These are phyloP conservation scores for Candida sanyiensis DNA, from an alignment of 805 yeast species.

Conservation along the genomic window DNA sequence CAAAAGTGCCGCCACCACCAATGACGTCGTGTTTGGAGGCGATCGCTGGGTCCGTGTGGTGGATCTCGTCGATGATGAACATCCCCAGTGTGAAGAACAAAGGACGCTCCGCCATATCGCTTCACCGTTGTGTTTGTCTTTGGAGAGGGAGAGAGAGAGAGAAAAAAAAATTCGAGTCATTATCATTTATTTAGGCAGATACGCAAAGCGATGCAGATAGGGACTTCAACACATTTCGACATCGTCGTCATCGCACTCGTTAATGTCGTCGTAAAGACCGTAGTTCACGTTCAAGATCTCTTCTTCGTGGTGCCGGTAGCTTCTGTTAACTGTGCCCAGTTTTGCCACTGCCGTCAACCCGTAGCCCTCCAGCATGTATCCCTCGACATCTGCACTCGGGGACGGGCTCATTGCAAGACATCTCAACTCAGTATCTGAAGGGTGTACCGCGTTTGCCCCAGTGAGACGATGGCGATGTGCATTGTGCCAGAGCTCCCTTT, in stretches of 20 bases:
- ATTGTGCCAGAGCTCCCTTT: not conserved
- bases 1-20: constrained; percentile 91
- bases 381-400: constrained; percentile 23
- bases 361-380: constrained; percentile 26
- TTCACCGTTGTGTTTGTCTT: not conserved
- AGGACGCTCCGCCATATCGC: constrained; percentile 2
- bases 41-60: constrained; percentile 35
- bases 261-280: constrained; percentile 22
- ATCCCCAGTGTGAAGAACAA: constrained; percentile 72
- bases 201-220: not conserved
- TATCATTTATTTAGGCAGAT: too few relatives aligned
- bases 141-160: too few relatives aligned
- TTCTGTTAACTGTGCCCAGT: constrained; percentile 13
- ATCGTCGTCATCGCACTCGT: constrained; percentile 19
- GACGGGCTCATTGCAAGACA: constrained; percentile 11
- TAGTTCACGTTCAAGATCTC: constrained; percentile 24
- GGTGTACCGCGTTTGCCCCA: too few relatives aligned
- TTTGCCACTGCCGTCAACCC: constrained; percentile 8
- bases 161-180: too few relatives aligned
- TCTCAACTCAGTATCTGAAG: not conserved
- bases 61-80: constrained; percentile 86
- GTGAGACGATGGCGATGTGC: too few relatives aligned
- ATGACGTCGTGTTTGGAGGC: constrained; percentile 44
- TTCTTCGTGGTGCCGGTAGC: constrained; percentile 22
- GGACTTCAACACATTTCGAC: constrained; percentile 16